Base-by-base conservation (phyloP, 2,329 filamentous ascomycete genomes). In the Beauveria brongniartii region DNA sequence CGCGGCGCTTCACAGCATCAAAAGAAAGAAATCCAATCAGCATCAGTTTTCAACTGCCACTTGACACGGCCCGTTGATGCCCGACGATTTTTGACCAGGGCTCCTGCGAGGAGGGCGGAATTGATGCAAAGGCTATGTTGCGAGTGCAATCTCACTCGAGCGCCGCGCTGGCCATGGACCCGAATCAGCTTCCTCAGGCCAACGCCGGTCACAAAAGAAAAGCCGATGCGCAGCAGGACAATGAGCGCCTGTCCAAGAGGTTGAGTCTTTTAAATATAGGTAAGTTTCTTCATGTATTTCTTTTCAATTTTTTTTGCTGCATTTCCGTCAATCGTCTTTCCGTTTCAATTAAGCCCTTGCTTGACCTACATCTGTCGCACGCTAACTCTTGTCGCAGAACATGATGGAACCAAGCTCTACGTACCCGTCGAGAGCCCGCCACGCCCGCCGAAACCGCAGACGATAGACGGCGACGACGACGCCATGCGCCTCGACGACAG, bases 401-500 rank as follows among this genome's bases (percentile, higher is more conserved):
- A 81, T 68, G 80, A 82, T 75, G 83, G 85, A 67, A 73, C 78
- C 67, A 87, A 84, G 68, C 81, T 89, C 68, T 88, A 87, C 75
- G 81, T 87, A 44, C 85, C 85, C 54, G 83, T 88, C 63, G 82
- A 86, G 70, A 78, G 76, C 61, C 73, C 78, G 52, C 34, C 26
- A 9, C 40, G 22, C 16, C 47, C 34, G 24, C n/a, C 30, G 16
- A 24, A 16, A 48, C 48, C 30, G 51, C 44, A 48, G 61, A 46
- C 54, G 62, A 50, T 47, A 62, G 50, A 57, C 65, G 57, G 57
- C 65, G 53, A 69, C 70, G 77, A 83, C 64, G 88, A 91, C 66
- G 70, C 74, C 61, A 97, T 97, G 93, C 82, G 89, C 61, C 72
- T 97, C 63, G 92, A 97, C 75, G 88, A 96, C 74, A 88, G 90